Conservation (phyloP, 345 rosid species). For the Euphorbia pulcherrima region DNA sequence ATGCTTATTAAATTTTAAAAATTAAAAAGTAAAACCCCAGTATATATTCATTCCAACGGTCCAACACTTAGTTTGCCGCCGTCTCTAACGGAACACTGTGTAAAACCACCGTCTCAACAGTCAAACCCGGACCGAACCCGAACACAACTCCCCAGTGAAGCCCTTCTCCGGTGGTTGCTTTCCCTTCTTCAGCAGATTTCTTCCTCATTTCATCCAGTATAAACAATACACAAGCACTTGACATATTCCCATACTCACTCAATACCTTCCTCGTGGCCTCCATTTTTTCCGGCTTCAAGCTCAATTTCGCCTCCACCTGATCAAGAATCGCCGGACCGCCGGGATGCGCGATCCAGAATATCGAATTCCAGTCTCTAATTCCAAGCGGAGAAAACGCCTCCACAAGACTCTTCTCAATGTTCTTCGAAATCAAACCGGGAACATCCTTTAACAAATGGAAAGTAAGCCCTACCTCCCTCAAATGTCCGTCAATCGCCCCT, state of each 20-base stretch:
- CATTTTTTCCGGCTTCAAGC: constrained; percentile 17
- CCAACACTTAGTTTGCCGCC: not conserved
- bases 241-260: constrained; percentile 23
- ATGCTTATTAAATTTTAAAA: no score
- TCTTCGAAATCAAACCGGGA: constrained; percentile 20
- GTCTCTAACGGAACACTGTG: constrained; percentile 7
- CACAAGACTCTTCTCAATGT: constrained; percentile 21
- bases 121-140: constrained; percentile 24
- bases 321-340: constrained; percentile 26
- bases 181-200: constrained; percentile 16
- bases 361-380: constrained; percentile 23
- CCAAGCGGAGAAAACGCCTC: constrained; percentile 25
- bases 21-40: no score
- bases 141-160: constrained; percentile 21
- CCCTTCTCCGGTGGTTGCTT: constrained; percentile 23
- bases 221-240: constrained; percentile 23
- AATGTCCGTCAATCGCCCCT: constrained; percentile 21
- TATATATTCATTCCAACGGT: no score
- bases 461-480: constrained; percentile 22
- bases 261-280: constrained; percentile 11
- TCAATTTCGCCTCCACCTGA: constrained; percentile 18
- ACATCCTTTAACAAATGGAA: constrained; percentile 21
- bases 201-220: constrained; percentile 24
- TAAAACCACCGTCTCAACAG: constrained; percentile 21
- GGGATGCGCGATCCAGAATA: constrained; percentile 24